Evolutionary conservation across 371 early-diverging fungal genomes (phyloP), one percentile per base, ranked within the genome.

Genomic region (Rhizopus stolonifer): DNA sequence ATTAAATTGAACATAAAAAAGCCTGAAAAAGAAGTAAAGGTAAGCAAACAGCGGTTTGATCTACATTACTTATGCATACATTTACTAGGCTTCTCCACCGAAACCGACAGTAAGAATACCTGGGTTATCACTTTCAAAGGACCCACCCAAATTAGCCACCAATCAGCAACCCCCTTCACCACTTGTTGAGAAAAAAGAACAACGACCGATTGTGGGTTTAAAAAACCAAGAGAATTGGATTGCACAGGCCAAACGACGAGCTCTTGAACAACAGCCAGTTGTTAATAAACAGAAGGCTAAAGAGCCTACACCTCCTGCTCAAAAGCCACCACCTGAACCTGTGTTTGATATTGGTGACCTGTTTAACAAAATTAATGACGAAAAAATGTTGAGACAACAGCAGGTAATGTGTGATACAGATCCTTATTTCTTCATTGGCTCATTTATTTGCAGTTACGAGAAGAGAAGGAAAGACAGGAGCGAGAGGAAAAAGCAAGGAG

Each of bases 151-250:
- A 33, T 23, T 33, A 33, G 24, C 17, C 13, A 17, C 21, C 13
- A 17, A 50, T 50, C 50, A 25, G 7, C 43, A 32, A 19, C 36
- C 24, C 18, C 48, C 24, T 42, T 19, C 42, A 42, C 42, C 22
- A n/a, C 33, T 19, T 24, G 15, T 45, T n/a, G 56, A 58, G 19
- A 64, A 58, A 31, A 64, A 64, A 36, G 54, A 57, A 32, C 26
- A 18, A 42, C 5, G 42, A 6, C 42, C 66, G 19, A 43, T 59
- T 22, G 34, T 53, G 21, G 53, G 52, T 0, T 49, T 71, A 9
- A 58, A 58, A 25, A 71, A 71, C 32, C 63, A 62, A 19, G 63
- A 68, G 32, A 67, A 62, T 40, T 72, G 72, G 72, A 23, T 62
- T 7, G 61, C 62, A 17, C 46, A 63, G 8, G 63, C 67, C 3